Evolutionary conservation across 2,329 filamentous ascomycete species (phyloP).

Genomic region (Triangularia verruculosa): DNA sequence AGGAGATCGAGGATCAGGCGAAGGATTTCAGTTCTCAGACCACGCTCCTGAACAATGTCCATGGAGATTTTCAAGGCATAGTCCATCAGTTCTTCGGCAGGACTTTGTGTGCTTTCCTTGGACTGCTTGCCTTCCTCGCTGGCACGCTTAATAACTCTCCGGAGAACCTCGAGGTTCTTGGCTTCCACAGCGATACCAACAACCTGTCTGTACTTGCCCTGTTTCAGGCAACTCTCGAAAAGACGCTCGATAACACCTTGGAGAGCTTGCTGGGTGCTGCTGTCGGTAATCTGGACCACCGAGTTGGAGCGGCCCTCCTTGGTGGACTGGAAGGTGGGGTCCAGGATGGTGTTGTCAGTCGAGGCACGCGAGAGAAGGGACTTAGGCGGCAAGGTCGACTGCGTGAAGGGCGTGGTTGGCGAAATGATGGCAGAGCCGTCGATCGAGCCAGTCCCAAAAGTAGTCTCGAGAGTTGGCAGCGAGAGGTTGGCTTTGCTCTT

Average conservation of each 20-base stretch:
- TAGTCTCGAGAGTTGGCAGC: constrained; percentile 71
- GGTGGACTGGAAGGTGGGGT: constrained; percentile 53
- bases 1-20: constrained; percentile 92
- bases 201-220: constrained; percentile 89
- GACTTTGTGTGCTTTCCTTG: constrained; percentile 54
- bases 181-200: constrained; percentile 96
- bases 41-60: constrained; percentile 93
- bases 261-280: constrained; percentile 73
- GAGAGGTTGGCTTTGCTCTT: constrained; percentile 42
- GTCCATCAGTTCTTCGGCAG: constrained; percentile 91
- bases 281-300: constrained; percentile 64
- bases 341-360: constrained; percentile 60
- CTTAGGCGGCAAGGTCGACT: constrained; percentile 89
- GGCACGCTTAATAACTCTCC: constrained; percentile 83
- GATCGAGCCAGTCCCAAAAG: constrained; percentile 66
- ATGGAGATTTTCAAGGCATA: constrained; percentile 95
- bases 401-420: constrained; percentile 91
- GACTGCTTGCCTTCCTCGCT: constrained; percentile 76
- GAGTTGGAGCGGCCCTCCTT: constrained; percentile 55
- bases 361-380: constrained; percentile 86
- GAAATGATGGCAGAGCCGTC: constrained; percentile 74
- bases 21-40: constrained; percentile 78
- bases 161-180: constrained; percentile 83
- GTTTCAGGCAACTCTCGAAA: constrained; percentile 83
- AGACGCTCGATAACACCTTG: constrained; percentile 82